These are phyloP conservation scores for Ophiostoma australiae DNA, from an alignment of 2,329 filamentous ascomycete species.

Conservation along the genomic window DNA sequence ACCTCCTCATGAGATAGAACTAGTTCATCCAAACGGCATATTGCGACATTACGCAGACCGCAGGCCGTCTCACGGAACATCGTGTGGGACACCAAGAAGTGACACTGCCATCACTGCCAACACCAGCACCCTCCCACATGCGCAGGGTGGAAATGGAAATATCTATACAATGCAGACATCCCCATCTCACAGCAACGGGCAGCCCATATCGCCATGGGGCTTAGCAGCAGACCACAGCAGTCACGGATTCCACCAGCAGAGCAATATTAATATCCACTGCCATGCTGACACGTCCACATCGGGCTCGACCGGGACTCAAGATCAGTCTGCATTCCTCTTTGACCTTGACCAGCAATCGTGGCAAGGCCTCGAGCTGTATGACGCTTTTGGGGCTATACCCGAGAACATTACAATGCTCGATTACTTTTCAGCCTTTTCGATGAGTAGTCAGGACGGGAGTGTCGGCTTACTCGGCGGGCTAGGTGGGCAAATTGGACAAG, in stretches of 20 bases:
- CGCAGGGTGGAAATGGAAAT: background rate
- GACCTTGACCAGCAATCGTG: conserved; percentile 18
- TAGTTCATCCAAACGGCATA: background rate
- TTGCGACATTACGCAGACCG: background rate
- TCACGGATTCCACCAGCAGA: background rate
- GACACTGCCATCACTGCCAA: background rate
- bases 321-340: background rate
- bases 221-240: background rate
- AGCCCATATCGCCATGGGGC: background rate
- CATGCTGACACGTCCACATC: background rate
- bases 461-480: background rate
- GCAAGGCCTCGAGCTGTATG: conserved; percentile 18
- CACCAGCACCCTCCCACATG: background rate
- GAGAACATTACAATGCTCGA: conserved; percentile 21
- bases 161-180: background rate
- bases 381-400: conserved; percentile 12
- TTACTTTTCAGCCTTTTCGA: conserved; percentile 16
- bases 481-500: background rate
- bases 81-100: background rate
- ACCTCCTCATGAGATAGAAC: background rate
- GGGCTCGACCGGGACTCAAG: background rate
- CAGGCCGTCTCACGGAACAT: background rate
- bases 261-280: background rate
- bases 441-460: background rate
- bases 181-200: background rate